Base-by-base conservation (phyloP, 768 basidiomycete genomes). In the Suillus paluster region DNA sequence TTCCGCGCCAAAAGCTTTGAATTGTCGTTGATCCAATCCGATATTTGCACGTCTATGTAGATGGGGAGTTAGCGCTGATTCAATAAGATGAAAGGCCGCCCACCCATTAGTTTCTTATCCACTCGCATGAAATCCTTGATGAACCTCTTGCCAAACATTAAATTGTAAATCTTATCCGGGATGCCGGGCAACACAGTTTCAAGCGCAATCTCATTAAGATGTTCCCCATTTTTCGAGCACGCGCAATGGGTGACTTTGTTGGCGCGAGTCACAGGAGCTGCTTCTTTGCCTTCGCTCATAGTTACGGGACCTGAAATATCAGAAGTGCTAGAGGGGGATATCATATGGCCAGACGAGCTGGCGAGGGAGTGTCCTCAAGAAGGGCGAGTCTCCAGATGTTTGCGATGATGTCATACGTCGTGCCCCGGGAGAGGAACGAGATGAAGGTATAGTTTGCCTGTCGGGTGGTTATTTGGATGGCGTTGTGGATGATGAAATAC, bases 401-500 rank as follows among this genome's bases (percentile, higher is more conserved):
- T 73, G 86, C 86, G 46, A 99, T 94, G 58, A 99, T 93, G 76
- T 99, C 97, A 76, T 87, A 96, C 0, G 96, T 95, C 45, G 95
- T 95, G 77, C 99, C 97, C 11, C 97, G 87, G 1, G 95, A 91
- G 52, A 99, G 88, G 82, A 99, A 97, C 15, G 96, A 98, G 0
- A 97, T 93, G 67, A 99, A 99, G 1, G 90, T 92, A 78, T 97
- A 94, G 78, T 96, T 94, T 19, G 84, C 83, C 66, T 87, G 86
- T 30, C 84, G 83, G 0, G 96, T 97, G 15, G 92, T 86, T 60
- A 98, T 85, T 67, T 91, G 90, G 67, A 99, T 96, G 27, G 94
- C 97, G 73, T 98, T 98, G 17, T 97, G 97, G 64, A 98, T 98
- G 62, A 98, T 94, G 67, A 95, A 92, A 3, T 97, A 96, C 0